A percentile compares a stretch with the other conserved stretches of the same genome.
Conservation (phyloP, 345 rosid species). For the Hibiscus trionum region DNA sequence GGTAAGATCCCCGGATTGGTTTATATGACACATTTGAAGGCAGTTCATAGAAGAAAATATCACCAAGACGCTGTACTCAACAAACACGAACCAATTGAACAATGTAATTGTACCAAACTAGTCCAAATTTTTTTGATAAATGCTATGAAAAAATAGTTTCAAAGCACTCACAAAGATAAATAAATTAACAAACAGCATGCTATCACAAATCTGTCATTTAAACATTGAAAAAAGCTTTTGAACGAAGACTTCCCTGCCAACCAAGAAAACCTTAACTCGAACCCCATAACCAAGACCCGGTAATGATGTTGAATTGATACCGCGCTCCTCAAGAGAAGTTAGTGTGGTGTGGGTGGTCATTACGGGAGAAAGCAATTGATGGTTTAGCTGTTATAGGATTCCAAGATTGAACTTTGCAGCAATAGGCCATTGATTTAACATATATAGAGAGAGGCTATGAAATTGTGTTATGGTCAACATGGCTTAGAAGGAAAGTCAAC, state of each 20-base stretch:
- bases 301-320: background rate
- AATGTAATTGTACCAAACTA: background rate
- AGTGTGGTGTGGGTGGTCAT: background rate
- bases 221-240: background rate
- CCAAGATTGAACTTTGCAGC: constrained; percentile 45
- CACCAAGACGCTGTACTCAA: background rate
- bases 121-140: background rate
- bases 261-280: background rate
- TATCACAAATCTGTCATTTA: background rate
- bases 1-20: background rate
- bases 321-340: background rate
- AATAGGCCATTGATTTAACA: constrained; percentile 12
- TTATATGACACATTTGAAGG: background rate
- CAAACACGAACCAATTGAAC: background rate
- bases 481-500: no score
- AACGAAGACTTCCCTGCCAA: background rate
- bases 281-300: background rate
- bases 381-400: constrained; percentile 12
- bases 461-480: no score
- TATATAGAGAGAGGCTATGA: no score
- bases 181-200: background rate
- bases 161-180: no score
- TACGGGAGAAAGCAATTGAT: background rate
- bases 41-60: background rate
- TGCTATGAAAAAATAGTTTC: background rate